Base-by-base conservation (phyloP, 2,329 filamentous ascomycete species). In the Pezizomycotina sp. region DNA sequence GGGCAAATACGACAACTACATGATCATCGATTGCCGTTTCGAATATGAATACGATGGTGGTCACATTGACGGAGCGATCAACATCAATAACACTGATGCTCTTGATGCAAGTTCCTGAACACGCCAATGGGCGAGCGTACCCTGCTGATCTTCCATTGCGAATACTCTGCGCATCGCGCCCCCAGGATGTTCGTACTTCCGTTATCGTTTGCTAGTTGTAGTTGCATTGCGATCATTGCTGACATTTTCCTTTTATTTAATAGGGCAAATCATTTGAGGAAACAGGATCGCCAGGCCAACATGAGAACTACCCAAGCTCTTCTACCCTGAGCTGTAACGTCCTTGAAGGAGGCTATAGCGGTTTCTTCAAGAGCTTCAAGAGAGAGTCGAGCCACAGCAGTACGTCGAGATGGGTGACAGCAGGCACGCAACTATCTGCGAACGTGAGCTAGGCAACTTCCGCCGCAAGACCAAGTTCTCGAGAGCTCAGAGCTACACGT, bases 41-140 rank as follows among this genome's bases (percentile, higher is more conserved):
- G 89, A 98, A 64, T 98, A 98, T 58, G 89, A 98, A 60, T 98
- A 91, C 56, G 77, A 92, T 10, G 89, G 89, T 38, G 89, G 89
- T 21, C 89, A 98, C 57, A 93, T 98, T 54, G 71, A 83, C 49
- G 79, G 79, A 12, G 89, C 89, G 27, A 66, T 92, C 60, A 98
- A 98, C 63, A 89, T 83, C 64, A 95, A 92, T 60, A 82, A 93
- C 62, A 93, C 93, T 60, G 86, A 98, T 52, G 62, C 78, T 43
- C 66, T 98, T 40, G 73, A 82, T 6, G 65, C 65, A 36, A 73
- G 84, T 48, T 98, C 31, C 92, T 98, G 57, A 61, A 71, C 38
- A 50, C 56, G 19, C 65, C 67, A 12, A 71, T 75, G 51, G 61
- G 69, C 29, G 69, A 75, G 31, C 77, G 73, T 48, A 89, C 83